Conservation (phyloP, 208 protist genomes). For the Acanthamoeba quina region DNA sequence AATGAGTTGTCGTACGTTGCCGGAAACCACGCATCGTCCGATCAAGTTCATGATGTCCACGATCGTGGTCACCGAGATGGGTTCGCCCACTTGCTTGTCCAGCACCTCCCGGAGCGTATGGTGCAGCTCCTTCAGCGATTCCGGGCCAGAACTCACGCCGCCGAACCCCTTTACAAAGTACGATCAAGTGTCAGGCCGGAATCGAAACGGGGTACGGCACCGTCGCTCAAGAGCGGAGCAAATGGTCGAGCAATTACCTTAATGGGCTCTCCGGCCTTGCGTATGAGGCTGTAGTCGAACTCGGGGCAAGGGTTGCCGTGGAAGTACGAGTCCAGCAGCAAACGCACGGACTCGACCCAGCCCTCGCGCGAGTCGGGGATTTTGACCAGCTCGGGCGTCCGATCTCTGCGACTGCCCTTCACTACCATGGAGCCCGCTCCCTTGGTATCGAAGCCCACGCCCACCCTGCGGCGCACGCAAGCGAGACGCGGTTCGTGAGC, state of each 20-base stretch:
- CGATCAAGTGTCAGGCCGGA: not conserved
- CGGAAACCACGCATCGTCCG: conserved; percentile 91
- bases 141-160: conserved; percentile 85
- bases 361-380: conserved; percentile 87
- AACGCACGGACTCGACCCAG: conserved; percentile 87
- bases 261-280: conserved; percentile 86
- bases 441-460: conserved; percentile 92
- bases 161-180: conserved; percentile 81
- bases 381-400: conserved; percentile 4
- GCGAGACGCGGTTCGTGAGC: not conserved
- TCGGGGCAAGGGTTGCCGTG: conserved; percentile 52
- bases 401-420: conserved; percentile 60
- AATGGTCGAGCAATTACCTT: conserved; percentile 53
- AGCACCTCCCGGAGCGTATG: conserved; percentile 66
- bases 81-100: conserved; percentile 75
- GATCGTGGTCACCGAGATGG: conserved; percentile 86
- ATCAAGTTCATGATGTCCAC: conserved; percentile 94
- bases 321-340: conserved; percentile 89
- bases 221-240: not conserved
- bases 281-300: conserved; percentile 90
- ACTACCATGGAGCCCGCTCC: conserved; percentile 78
- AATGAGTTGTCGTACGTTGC: conserved; percentile 81
- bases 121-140: conserved; percentile 85
- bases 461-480: conserved; percentile 78
- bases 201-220: not conserved